phyloP scores from a whole-genome alignment of 345 rosid species.

The Raphanus raphanistrum region DNA sequence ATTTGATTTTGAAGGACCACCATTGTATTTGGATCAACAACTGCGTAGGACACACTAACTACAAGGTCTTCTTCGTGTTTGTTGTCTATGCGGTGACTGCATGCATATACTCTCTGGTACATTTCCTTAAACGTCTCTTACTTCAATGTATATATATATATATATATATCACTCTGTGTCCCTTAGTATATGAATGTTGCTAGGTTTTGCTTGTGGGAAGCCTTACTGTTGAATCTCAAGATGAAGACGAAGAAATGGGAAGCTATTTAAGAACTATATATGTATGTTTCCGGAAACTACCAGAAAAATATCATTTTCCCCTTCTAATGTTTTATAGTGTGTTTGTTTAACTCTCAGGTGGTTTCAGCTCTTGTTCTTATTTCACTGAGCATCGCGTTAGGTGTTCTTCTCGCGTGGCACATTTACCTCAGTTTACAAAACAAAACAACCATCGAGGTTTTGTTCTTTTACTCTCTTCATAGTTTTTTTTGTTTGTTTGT shows the following conservation, averaged over 20 bases:
- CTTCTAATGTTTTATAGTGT: conserved; percentile 9
- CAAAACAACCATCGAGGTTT: conserved; percentile 92
- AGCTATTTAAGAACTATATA: conserved; percentile 62
- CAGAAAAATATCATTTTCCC: background rate
- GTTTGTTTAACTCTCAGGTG: conserved; percentile 50
- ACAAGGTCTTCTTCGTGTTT: conserved; percentile 82
- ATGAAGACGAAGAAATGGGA: conserved; percentile 61
- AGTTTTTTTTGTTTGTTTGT: background rate
- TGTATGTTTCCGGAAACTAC: conserved; percentile 39
- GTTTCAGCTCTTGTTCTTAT: conserved; percentile 66
- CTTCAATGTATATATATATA: background rate
- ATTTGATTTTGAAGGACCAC: conserved; percentile 80
- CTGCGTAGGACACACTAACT: conserved; percentile 92
- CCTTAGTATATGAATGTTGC: conserved; percentile 14
- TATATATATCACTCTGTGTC: background rate
- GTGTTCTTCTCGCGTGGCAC: conserved; percentile 88
- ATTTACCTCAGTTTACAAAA: conserved; percentile 76
- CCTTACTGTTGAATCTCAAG: conserved; percentile 60
- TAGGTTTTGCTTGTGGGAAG: conserved; percentile 91
- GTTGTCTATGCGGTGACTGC: conserved; percentile 71
- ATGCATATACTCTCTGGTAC: conserved; percentile 83
- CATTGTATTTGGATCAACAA: conserved; percentile 98
- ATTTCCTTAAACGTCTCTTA: conserved; percentile 14
- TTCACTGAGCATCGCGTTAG: conserved; percentile 61
- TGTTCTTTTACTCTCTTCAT: background rate